phyloP scores from a whole-genome alignment of 257 asterid species.

The Cynanchum wilfordii region DNA sequence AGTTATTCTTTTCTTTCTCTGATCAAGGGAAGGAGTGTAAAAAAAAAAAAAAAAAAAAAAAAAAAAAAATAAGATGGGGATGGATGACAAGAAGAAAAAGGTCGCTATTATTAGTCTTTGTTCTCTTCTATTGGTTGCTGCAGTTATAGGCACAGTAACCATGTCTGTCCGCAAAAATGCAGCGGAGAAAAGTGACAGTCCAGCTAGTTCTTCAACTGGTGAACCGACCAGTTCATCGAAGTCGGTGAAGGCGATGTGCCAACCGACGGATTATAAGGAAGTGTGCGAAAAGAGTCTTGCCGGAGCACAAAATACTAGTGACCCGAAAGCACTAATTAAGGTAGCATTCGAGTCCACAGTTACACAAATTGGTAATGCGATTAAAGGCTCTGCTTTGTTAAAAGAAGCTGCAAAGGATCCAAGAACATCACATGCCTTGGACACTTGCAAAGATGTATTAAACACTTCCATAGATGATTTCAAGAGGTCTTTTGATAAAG shows the following conservation, averaged over 20 bases:
- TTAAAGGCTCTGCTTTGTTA: slow-evolving; percentile 5
- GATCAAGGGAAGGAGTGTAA: slow-evolving; percentile 3
- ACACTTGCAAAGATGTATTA: slow-evolving; percentile 12
- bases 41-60: background rate
- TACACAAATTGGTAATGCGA: slow-evolving; percentile 12
- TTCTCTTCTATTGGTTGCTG: slow-evolving; percentile 31
- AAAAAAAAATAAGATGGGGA: background rate
- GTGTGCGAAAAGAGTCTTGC: slow-evolving; percentile 23
- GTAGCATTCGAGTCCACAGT: slow-evolving; percentile 16
- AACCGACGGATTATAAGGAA: slow-evolving; percentile 25
- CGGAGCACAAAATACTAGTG: slow-evolving; percentile 10
- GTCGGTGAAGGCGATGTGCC: slow-evolving; percentile 19
- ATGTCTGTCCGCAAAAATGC: background rate
- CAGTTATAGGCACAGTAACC: slow-evolving; percentile 22
- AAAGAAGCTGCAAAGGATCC: slow-evolving; percentile 23
- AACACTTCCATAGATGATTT: slow-evolving; percentile 14
- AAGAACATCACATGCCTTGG: slow-evolving; percentile 20
- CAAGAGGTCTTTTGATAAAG: slow-evolving; percentile 15
- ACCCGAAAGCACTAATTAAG: slow-evolving; percentile 26
- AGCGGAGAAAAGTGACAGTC: background rate
- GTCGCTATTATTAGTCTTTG: slow-evolving; percentile 18
- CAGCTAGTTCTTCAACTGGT: background rate
- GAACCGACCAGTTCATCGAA: slow-evolving; percentile 13
- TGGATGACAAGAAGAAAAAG: slow-evolving; percentile 10
- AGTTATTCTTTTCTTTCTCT: slow-evolving; percentile 14